These are phyloP conservation scores for Picea sitchensis DNA, from an alignment of 75 land plant genomes.

Conservation along the genomic window DNA sequence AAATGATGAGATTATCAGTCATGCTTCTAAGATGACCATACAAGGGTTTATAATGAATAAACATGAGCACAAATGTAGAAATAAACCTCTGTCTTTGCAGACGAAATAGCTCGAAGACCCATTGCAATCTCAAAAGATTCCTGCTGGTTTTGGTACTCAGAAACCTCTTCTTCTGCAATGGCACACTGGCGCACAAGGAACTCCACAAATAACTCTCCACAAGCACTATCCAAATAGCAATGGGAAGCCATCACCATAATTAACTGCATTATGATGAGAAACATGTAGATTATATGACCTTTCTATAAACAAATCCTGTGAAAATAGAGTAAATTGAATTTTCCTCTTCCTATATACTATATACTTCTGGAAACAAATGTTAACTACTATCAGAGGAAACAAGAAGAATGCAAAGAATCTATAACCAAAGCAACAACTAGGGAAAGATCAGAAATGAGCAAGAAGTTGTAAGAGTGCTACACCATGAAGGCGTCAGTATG, in stretches of 20 bases:
- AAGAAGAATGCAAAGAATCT: neutral
- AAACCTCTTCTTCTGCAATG: conserved; percentile 54
- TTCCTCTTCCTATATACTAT: neutral
- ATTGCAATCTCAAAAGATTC: conserved; percentile 23
- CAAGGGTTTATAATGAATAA: neutral
- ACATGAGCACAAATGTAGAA: neutral
- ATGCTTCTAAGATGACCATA: neutral
- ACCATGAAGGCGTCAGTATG: too few relatives aligned
- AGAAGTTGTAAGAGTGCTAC: neutral
- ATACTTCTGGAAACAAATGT: neutral
- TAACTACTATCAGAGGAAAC: neutral
- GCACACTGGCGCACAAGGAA: conserved; percentile 86
- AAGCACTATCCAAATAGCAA: conserved; percentile 62
- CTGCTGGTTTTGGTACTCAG: conserved; percentile 27
- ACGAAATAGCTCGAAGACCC: conserved; percentile 21
- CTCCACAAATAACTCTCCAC: conserved; percentile 80
- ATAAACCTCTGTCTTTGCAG: conserved; percentile 59
- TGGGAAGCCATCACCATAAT: conserved; percentile 90
- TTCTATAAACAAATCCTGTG: neutral
- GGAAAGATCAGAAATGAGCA: neutral
- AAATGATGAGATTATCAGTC: neutral
- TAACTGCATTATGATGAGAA: conserved; percentile 43
- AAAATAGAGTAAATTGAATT: neutral
- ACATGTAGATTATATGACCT: neutral
- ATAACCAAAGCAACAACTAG: neutral